A percentile compares a stretch with the other conserved stretches of the same genome.
phyloP scores from a whole-genome alignment of 176 grass and related monocot species.

The Carex parvula region DNA sequence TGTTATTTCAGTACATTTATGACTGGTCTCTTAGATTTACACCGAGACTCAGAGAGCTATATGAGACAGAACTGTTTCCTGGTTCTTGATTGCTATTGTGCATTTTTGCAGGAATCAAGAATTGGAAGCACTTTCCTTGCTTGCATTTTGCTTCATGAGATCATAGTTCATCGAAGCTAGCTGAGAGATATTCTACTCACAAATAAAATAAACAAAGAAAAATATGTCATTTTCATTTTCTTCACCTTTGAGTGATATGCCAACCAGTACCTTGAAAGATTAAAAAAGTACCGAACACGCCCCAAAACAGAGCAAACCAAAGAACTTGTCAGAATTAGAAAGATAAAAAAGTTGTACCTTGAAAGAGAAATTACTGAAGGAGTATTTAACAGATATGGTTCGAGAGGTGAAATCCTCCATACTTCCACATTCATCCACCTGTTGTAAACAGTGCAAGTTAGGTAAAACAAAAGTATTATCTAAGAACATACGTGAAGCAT shows the following conservation, averaged over 20 bases:
- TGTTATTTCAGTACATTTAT: constrained; percentile 6
- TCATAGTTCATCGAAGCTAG: constrained; percentile 95
- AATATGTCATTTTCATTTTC: constrained; percentile 11
- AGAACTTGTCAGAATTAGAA: constrained; percentile 10
- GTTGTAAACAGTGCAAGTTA: constrained; percentile 20
- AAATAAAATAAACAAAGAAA: background rate
- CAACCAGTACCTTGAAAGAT: background rate
- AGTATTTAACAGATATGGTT: constrained; percentile 64
- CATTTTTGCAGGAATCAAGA: constrained; percentile 33
- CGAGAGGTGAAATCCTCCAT: constrained; percentile 82
- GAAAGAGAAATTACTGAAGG: constrained; percentile 99
- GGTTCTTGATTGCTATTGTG: background rate
- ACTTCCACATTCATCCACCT: constrained; percentile 89
- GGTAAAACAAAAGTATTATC: background rate
- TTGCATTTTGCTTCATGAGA: constrained; percentile 65
- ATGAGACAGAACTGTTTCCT: background rate
- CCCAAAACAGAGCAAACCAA: background rate
- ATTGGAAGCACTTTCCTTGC: constrained; percentile 53
- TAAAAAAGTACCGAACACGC: background rate
- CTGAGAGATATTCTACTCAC: constrained; percentile 83
- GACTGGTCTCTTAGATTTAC: background rate
- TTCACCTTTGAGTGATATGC: background rate
- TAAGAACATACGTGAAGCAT: background rate
- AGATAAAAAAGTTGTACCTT: constrained; percentile 46
- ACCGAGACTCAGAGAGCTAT: background rate